A percentile compares a stretch with the other conserved stretches of the same genome.
Conservation (phyloP, 179 eudicot genomes). For the Pouteria campechiana region DNA sequence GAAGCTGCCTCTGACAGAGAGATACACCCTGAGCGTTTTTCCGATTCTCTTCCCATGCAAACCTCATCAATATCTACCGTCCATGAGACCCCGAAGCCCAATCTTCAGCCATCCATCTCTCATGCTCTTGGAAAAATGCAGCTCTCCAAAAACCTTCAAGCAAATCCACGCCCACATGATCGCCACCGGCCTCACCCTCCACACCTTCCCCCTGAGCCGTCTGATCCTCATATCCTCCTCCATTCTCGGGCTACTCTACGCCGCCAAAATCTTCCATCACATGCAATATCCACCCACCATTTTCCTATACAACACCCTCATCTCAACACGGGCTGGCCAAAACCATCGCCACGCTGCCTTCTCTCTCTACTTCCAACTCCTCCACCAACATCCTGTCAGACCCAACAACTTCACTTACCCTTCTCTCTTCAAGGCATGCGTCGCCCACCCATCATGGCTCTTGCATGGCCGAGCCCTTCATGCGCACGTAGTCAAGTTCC, state of each 20-base stretch:
- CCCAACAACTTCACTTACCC: constrained; percentile 30
- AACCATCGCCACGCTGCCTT: constrained; percentile 11
- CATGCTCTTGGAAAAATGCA: constrained; percentile 20
- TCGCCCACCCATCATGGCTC: constrained; percentile 12
- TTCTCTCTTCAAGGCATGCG: constrained; percentile 32
- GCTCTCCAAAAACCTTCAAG: constrained; percentile 11
- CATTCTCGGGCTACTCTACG: constrained; percentile 15
- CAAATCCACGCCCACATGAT: constrained; percentile 35
- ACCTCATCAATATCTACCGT: too few species aligned
- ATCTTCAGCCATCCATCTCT: constrained; percentile 14
- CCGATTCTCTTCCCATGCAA: too few species aligned
- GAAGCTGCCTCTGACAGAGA: too few species aligned
- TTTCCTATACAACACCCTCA: constrained; percentile 32
- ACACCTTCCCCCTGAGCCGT: constrained; percentile 32
- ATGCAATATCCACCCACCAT: constrained; percentile 15
- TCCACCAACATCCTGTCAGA: constrained; percentile 4
- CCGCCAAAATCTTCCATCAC: constrained; percentile 22
- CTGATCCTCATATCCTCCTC: constrained; percentile 21
- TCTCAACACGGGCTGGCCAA: constrained; percentile 16
- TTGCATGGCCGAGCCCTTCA: constrained; percentile 31
- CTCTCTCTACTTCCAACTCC: constrained; percentile 17
- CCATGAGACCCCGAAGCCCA: constrained; percentile 14
- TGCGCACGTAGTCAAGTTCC: constrained; percentile 27
- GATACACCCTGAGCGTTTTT: too few species aligned
- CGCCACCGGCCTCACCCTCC: constrained; percentile 30